Conservation (phyloP, 2,329 filamentous ascomycete species). For the Cadophora sp. region DNA sequence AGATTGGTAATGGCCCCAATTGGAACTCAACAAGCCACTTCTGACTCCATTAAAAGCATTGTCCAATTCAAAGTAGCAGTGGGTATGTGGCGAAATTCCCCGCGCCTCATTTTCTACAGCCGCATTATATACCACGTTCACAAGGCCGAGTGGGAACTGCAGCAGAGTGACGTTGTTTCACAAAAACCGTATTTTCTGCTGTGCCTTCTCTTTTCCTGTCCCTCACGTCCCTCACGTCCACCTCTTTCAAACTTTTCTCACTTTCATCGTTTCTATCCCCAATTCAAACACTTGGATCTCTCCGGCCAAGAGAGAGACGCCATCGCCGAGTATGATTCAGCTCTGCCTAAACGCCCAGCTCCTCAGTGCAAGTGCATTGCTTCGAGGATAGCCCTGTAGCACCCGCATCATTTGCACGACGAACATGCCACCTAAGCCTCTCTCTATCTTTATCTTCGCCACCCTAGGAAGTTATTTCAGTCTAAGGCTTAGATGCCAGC, state of each 20-base stretch:
- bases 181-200: constrained; percentile 10
- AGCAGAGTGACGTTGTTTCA: background rate
- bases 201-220: constrained; percentile 1
- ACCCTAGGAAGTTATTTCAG: background rate
- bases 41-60: background rate
- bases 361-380: background rate
- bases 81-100: background rate
- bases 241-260: no score
- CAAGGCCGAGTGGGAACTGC: constrained; percentile 9
- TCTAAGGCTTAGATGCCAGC: constrained; percentile 8
- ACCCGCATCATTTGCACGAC: background rate
- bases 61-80: background rate
- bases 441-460: background rate
- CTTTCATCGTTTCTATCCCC: background rate
- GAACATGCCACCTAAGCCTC: constrained; percentile 3
- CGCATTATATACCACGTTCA: background rate
- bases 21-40: background rate
- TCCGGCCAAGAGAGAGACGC: background rate
- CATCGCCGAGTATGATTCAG: background rate
- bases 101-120: background rate
- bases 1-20: background rate
- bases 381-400: background rate
- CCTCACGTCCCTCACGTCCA: no score
- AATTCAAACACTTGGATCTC: background rate
- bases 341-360: background rate